These are phyloP conservation scores for Cryptococcus floricola DNA, from an alignment of 1,284 basidiomycete genomes.

Conservation along the genomic window DNA sequence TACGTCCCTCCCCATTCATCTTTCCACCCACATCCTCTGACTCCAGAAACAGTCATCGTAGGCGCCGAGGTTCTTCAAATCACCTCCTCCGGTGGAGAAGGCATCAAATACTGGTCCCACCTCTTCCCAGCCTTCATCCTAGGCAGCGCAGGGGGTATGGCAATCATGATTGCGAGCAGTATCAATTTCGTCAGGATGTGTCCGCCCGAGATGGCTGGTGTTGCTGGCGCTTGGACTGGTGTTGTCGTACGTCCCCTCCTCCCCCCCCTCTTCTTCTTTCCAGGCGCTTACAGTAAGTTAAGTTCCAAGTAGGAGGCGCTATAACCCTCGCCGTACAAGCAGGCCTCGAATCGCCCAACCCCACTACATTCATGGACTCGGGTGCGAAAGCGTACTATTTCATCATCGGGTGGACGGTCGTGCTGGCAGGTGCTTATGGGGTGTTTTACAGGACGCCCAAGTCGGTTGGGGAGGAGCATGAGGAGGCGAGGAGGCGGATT, in stretches of 20 bases:
- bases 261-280: too few species aligned
- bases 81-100: constrained; percentile 34
- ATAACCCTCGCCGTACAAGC: constrained; percentile 40
- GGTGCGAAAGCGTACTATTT: constrained; percentile 26
- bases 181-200: constrained; percentile 29
- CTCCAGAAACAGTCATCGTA: constrained; percentile 21
- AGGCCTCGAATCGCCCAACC: constrained; percentile 27
- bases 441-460: constrained; percentile 28
- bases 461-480: constrained; percentile 29
- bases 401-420: constrained; percentile 25
- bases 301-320: constrained; percentile 31
- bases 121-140: constrained; percentile 33
- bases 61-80: constrained; percentile 26
- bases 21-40: not conserved
- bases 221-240: constrained; percentile 35
- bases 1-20: constrained; percentile 5
- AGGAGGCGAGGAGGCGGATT: constrained; percentile 26
- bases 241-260: constrained; percentile 15
- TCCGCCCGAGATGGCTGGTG: constrained; percentile 35
- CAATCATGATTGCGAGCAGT: not conserved
- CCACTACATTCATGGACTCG: constrained; percentile 23
- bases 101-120: constrained; percentile 39
- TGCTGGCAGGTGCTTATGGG: constrained; percentile 19
- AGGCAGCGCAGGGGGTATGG: constrained; percentile 13
- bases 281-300: not conserved